Base-by-base conservation (phyloP, 768 basidiomycete species). In the Boletus huronensis region DNA sequence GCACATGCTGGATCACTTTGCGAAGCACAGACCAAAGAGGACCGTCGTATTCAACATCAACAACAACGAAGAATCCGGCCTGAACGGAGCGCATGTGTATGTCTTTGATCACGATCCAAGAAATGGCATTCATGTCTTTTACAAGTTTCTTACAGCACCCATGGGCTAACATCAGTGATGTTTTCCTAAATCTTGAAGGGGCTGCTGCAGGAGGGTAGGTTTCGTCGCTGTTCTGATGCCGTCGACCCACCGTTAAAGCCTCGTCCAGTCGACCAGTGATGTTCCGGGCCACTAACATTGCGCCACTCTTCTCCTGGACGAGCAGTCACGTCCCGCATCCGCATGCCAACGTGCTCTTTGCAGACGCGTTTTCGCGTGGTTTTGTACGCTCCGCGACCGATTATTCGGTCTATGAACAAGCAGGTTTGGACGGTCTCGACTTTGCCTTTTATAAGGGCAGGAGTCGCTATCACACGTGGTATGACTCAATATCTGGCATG, bases 41-140 rank as follows among this genome's bases (percentile, higher is more conserved):
- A 88, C 87, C 0, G 84, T 85, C 6, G 70, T 93, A 4, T 90
- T 93, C 75, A 90, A 92, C 62, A 79, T 90, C 66, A 93, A 93
- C 67, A 92, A 93, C 56, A 90, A 86, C 1, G 91, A 93, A 64
- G 90, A 93, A 62, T 83, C 89, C 65, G 80, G 83, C 32, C 67
- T 92, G 58, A 79, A 85, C 55, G 90, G 90, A 23, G 85, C 89
- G 8, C 83, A 84, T 63, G 74, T 77, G 80, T 89, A 66, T 58
- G 68, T 47, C 48, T 51, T 52, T 44, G 48, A 44, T 65, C 68
- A 6, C 10, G 13, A 5, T 43, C 1, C 13, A 10, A 28, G 39
- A 8, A 6, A 19, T 11, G 28, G 41, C 13, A 42, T 21, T 52
- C 16, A 66, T 17, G 0, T 46, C 31, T 35, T 34, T 41, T 21